Conservation (phyloP, 441 rosid species). For the Erodium moschatum region DNA sequence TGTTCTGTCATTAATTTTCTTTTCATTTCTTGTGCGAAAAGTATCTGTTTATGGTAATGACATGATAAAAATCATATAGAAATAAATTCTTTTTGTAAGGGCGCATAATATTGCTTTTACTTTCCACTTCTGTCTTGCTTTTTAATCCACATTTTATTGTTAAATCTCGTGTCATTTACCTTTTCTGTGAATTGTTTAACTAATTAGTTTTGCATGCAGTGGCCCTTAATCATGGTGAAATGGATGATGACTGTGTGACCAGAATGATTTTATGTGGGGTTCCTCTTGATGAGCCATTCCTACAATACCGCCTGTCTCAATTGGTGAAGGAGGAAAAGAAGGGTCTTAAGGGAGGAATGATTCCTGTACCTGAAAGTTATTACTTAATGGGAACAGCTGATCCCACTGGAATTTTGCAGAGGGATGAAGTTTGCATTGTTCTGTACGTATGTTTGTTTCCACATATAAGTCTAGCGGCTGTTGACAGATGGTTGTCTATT, state of each 20-base stretch:
- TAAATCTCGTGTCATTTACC: background rate
- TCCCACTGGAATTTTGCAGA: conserved; percentile 52
- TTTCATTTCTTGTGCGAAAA: background rate
- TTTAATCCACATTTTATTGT: background rate
- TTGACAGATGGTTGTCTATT: background rate
- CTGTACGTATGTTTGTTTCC: conserved; percentile 36
- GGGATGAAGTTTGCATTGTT: conserved; percentile 66
- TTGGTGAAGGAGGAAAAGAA: conserved; percentile 36
- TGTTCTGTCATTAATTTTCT: background rate
- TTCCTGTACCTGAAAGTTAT: conserved; percentile 51
- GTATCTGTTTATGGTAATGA: background rate
- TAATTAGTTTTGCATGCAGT: conserved; percentile 30
- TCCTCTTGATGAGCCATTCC: conserved; percentile 55
- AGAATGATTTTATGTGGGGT: conserved; percentile 60
- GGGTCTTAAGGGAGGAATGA: conserved; percentile 42
- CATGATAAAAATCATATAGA: background rate
- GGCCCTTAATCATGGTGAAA: conserved; percentile 36
- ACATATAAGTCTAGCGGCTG: background rate
- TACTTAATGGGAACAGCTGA: conserved; percentile 84
- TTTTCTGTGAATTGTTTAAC: background rate
- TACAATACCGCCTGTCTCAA: conserved; percentile 32
- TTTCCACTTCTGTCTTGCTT: background rate
- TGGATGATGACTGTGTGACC: conserved; percentile 38
- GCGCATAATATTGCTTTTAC: background rate
- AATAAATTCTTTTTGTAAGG: background rate